Evolutionary conservation across 2,329 filamentous ascomycete species (phyloP), one percentile per base, ranked within the genome.

Genomic region (Stachybotrys chartarum): DNA sequence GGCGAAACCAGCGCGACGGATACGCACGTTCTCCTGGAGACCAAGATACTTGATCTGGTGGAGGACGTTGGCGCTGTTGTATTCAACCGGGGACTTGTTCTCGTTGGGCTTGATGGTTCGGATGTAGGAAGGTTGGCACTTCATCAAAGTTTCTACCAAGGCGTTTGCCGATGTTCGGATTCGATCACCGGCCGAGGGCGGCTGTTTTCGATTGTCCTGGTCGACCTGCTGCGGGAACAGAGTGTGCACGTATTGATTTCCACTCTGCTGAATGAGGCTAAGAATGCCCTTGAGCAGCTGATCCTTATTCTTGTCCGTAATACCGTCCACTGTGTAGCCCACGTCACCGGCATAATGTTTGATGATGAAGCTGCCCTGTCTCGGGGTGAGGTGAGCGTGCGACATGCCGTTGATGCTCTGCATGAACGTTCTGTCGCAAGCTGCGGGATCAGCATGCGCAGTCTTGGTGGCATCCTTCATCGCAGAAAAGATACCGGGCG

Each of bases 291-390:
- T 99, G 56, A 97, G 78, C 49, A 99, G 79, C 72, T 95, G 91
- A 68, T 99, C 94, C 79, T 97, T 99, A 79, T 97, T 99, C 81
- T 99, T 99, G 72, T 99, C 94, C 1, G 94, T 99, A 78, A 99
- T 99, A 57, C 94, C 94, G 55, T 96, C 90, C 3, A 97, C 87
- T 1, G 89, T 90, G 71, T 99, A 99, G 61, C 85, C 86, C 62
- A 99, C 94, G 72, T 99, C 94, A 72, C 94, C 94, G 56, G 94
- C 94, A 69, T 99, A 99, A 74, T 99, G 94, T 78, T 97, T 97
- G 75, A 99, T 89, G 67, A 99, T 94, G 72, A 99, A 99, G 70
- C 90, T 94, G 53, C 93, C 93, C 73, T 97, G 93, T 46, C 94
- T 84, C 60, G 89, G 90, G 56, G 91, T 90, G 64, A 99, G 87